Conservation (phyloP, 164 flowering plant genomes). For the Liriodendron chinense region DNA sequence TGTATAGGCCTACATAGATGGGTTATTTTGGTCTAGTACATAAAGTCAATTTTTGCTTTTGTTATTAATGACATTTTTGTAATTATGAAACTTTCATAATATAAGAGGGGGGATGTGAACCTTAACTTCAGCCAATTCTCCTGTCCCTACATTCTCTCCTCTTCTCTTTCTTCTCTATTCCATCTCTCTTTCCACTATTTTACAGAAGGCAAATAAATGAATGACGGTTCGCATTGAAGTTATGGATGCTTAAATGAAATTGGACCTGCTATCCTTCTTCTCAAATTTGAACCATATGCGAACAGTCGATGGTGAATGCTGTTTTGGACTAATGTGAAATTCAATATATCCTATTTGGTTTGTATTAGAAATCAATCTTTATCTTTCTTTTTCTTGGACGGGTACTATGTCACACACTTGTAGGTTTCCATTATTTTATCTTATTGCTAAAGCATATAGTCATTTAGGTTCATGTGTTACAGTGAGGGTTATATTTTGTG, state of each 20-base stretch:
- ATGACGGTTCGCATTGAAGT: not conserved
- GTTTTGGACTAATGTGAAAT: not conserved
- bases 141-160: too few species aligned
- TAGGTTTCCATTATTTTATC: not conserved
- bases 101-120: too few species aligned
- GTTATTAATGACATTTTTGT: too few species aligned
- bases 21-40: too few species aligned
- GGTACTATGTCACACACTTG: not conserved
- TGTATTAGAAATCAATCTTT: not conserved
- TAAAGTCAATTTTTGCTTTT: too few species aligned
- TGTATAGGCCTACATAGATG: too few species aligned
- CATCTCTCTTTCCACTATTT: too few species aligned
- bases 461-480: not conserved
- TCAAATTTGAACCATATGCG: not conserved
- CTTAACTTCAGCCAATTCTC: too few species aligned
- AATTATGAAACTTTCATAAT: too few species aligned
- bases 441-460: not conserved
- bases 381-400: not conserved
- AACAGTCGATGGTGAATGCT: not conserved
- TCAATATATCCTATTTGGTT: not conserved
- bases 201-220: not conserved
- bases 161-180: too few species aligned
- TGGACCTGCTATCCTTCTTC: not conserved
- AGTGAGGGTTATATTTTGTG: not conserved
- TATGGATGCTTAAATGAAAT: not conserved